phyloP scores from a whole-genome alignment of 139 green algal species.

The Marvania coccoides region DNA sequence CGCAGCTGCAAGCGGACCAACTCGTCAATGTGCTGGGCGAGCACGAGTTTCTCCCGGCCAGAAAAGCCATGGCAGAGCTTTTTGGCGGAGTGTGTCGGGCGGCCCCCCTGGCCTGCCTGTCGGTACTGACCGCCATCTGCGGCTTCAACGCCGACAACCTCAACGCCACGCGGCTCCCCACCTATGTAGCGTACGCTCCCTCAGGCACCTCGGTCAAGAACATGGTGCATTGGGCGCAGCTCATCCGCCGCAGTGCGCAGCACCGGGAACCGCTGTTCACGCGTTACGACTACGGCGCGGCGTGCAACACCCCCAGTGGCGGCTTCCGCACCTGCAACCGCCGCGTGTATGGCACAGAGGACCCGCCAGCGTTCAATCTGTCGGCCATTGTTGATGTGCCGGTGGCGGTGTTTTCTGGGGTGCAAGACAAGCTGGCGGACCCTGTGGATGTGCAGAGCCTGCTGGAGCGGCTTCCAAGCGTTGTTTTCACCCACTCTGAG shows the following conservation, averaged over 20 bases:
- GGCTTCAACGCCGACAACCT: constrained; percentile 53
- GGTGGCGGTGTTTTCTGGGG: constrained; percentile 48
- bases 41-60: constrained; percentile 42
- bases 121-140: constrained; percentile 36
- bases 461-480: constrained; percentile 12
- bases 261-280: not conserved
- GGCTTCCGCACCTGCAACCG: constrained; percentile 16
- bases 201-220: constrained; percentile 31
- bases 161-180: constrained; percentile 29
- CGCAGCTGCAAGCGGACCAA: constrained; percentile 24
- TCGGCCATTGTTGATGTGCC: constrained; percentile 13
- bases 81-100: constrained; percentile 25
- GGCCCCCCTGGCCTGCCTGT: constrained; percentile 29
- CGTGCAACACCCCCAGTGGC: constrained; percentile 1
- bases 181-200: constrained; percentile 34
- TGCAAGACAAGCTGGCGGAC: constrained; percentile 38
- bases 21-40: constrained; percentile 27
- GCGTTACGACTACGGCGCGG: constrained; percentile 17
- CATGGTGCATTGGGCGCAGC: constrained; percentile 24
- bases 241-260: not conserved
- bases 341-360: constrained; percentile 31
- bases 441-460: constrained; percentile 37
- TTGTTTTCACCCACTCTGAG: constrained; percentile 22
- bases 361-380: constrained; percentile 38
- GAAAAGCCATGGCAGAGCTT: constrained; percentile 12